Base-by-base conservation (phyloP, 805 yeast genomes). In the Suhomyces pyralidae region DNA sequence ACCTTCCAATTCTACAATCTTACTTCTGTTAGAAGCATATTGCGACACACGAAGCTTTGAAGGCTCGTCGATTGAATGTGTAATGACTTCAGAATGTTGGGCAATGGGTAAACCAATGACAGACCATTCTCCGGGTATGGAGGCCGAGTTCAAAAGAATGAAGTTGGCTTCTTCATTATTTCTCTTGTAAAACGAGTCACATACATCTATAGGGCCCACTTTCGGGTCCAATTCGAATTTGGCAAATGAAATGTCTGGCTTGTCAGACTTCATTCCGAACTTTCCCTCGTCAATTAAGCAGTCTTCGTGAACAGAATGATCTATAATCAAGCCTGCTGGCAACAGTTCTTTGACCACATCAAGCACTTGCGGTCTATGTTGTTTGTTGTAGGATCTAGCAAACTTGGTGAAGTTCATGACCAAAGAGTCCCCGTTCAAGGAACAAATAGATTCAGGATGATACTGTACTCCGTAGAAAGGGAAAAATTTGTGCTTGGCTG, bases 381-480 rank as follows among this genome's bases (percentile, higher is more conserved):
- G 22, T 7, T 26, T 28, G 51, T 78, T 76, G 64, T 65, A 75
- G 3, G 58, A 50, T 3, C 51, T 44, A 3, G 88, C 84, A 14
- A 81, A 53, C 0, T 44, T 28, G 77, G 86, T 82, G 64, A 93
- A 93, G 63, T 88, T 88, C 8, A 60, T 56, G 3, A 92, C 67
- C 49, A 94, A 65, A 9, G 65, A 61, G 2, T 63, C 76, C 1
- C 99, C 99, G 46, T 71, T 60, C 12, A 77, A 73, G 0, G 97
- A 90, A 60, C 97, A 90, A 40, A 93, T 83, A 1, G 97, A 90
- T 63, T 94, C 99, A 0, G 99, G 99, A 63, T 94, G 99, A 63
- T 92, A 96, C 63, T 94, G 99, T 2, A 94, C 97, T 0, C 97
- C 99, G 66, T 77, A 93, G 72, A 87, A 88, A 0, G 97, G 97